Conservation (phyloP, 371 early-diverging fungal species). For the Mortierella sp. region DNA sequence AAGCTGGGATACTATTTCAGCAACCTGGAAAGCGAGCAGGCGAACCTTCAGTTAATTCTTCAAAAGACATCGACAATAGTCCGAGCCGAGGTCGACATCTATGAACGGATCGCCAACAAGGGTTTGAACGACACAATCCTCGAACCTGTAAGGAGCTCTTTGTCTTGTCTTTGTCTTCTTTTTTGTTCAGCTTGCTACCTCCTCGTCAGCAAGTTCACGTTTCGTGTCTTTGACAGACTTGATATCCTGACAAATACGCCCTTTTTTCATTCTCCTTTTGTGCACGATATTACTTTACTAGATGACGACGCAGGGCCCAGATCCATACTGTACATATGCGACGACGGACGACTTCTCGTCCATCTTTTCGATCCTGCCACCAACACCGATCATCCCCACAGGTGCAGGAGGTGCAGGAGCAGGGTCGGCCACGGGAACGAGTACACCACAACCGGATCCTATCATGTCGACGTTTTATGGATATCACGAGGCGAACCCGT, state of each 20-base stretch:
- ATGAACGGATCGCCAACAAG: conserved; percentile 65
- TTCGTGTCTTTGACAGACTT: not conserved
- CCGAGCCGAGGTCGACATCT: conserved; percentile 66
- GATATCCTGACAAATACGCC: not conserved
- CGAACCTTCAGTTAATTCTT: conserved; percentile 61
- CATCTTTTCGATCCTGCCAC: conserved; percentile 64
- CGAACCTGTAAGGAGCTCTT: conserved; percentile 61
- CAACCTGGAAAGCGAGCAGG: conserved; percentile 63
- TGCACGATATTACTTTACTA: conserved; percentile 12
- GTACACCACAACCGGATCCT: conserved; percentile 39
- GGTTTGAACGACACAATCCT: conserved; percentile 64
- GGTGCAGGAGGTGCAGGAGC: conserved; percentile 16
- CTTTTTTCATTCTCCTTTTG: not conserved
- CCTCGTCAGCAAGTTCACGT: not conserved
- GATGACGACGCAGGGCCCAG: conserved; percentile 67
- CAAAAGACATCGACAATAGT: conserved; percentile 64
- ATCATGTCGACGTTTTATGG: conserved; percentile 45
- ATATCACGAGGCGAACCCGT: conserved; percentile 45
- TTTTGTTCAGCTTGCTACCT: too few relatives aligned
- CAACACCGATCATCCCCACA: conserved; percentile 59
- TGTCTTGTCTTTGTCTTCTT: too few relatives aligned
- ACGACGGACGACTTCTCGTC: conserved; percentile 62
- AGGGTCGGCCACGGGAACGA: conserved; percentile 22
- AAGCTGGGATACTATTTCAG: conserved; percentile 62
- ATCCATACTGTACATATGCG: conserved; percentile 65